Base-by-base conservation (phyloP, 1,139 yeast species). In the Yamadazyma dendronema region DNA sequence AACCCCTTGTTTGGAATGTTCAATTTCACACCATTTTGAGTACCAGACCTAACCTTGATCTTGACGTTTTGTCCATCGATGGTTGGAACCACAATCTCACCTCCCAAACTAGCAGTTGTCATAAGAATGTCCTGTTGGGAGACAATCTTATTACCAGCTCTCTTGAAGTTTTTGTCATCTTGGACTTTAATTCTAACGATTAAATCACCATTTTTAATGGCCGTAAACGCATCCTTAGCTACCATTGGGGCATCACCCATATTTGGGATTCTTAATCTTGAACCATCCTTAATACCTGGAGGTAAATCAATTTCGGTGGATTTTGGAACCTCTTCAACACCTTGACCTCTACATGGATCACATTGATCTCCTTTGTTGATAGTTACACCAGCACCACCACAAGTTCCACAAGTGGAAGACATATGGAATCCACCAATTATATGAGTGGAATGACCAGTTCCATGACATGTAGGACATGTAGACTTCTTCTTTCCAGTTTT, bases 71-170 rank as follows among this genome's bases (percentile, higher is more conserved):
- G 80, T 4, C 87, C 89, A 47, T 83, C 89, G 25, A 92, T 75
- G 0, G 97, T 90, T 27, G 97, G 97, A 11, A 92, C 80, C 33
- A 84, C 78, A 21, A 92, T 75, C 37, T 79, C 81, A 25, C 99
- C 99, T 41, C 99, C 99, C 34, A 92, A 70, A 0, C 96, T 92
- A 2, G 98, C 98, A 0, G 98, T 92, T 1, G 98, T 92, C 81
- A 89, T 86, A 34, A 94, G 84, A 38, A 92, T 80, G 32, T 79
- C 79, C 36, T 82, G 79, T 26, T 72, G 68, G 52, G 79, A 74
- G 40, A 84, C 60, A 44, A 92, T 72, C 52, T 84, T 79, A 42
- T 75, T 70, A 30, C 84, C 84, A 26, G 68, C 70, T 37, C 96
- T 75, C 34, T 71, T 67, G 62, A 90, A 92, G 25, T 70, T 62